Evolutionary conservation across 768 basidiomycete genomes (phyloP).

Genomic region (Tubosaeta sp.): DNA sequence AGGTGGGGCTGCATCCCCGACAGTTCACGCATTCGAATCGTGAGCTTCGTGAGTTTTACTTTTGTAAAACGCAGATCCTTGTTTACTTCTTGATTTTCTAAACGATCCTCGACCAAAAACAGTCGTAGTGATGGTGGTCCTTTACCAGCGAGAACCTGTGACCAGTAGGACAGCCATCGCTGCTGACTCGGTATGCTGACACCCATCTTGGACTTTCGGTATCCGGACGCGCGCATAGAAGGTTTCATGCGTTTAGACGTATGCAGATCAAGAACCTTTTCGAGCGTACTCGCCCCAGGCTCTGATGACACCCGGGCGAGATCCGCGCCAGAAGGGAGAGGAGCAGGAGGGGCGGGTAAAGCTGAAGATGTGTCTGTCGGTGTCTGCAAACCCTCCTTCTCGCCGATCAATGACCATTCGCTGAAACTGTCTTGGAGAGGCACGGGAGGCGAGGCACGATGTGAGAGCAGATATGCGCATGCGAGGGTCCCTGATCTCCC

Average conservation of each 20-base stretch:
- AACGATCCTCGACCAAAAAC: neutral
- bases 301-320: conserved; percentile 16
- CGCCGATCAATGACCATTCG: conserved; percentile 19
- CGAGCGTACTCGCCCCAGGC: conserved; percentile 35
- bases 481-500: conserved; percentile 85
- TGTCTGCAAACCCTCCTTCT: conserved; percentile 17
- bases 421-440: conserved; percentile 13
- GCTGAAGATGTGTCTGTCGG: neutral
- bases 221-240: neutral
- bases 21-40: conserved; percentile 55
- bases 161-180: conserved; percentile 79
- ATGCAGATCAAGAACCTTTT: conserved; percentile 62
- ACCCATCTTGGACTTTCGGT: conserved; percentile 44
- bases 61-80: conserved; percentile 30
- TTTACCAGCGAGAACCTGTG: conserved; percentile 52
- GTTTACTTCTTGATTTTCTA: conserved; percentile 10
- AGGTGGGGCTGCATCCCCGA: conserved; percentile 48
- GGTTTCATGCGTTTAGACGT: conserved; percentile 66
- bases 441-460: conserved; percentile 41
- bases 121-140: conserved; percentile 51
- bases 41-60: conserved; percentile 55
- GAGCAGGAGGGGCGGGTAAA: neutral
- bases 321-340: conserved; percentile 2
- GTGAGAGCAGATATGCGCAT: conserved; percentile 73
- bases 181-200: conserved; percentile 81